These are phyloP conservation scores for Funneliformis mosseae DNA, from an alignment of 192 early-diverging fungal genomes.

Conservation along the genomic window DNA sequence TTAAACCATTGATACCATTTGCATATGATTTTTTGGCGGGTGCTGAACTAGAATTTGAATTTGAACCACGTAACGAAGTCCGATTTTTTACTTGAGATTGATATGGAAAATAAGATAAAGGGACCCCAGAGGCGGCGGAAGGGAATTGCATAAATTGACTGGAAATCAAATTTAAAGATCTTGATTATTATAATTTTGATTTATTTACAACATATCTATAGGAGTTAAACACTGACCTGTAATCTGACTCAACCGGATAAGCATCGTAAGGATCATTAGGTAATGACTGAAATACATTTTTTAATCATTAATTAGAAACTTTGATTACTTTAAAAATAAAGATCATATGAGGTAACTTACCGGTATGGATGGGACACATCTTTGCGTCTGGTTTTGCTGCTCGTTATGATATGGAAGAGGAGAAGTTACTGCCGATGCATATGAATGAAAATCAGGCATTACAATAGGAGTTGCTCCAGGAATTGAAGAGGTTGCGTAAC, in stretches of 20 bases:
- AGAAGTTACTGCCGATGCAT: background rate
- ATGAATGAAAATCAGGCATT: constrained; percentile 21
- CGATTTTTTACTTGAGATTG: background rate
- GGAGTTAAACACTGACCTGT: background rate
- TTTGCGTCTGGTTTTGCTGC: background rate
- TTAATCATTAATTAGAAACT: background rate
- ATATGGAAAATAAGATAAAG: background rate
- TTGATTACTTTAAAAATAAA: background rate
- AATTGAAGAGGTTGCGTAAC: background rate
- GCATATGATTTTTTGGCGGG: background rate
- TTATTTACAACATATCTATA: background rate
- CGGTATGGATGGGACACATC: background rate
- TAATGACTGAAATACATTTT: background rate
- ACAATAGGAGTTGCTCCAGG: background rate
- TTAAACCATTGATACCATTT: background rate
- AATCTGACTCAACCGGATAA: constrained; percentile 14
- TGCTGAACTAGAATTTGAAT: background rate
- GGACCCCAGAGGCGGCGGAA: background rate
- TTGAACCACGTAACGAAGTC: background rate
- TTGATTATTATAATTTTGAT: background rate
- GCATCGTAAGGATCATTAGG: constrained; percentile 5
- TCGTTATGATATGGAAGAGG: background rate
- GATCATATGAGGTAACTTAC: background rate
- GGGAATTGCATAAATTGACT: background rate
- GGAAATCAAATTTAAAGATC: background rate